Conservation (phyloP, 129 eudicot species). For the Chrysanthemum lavandulifolium region DNA sequence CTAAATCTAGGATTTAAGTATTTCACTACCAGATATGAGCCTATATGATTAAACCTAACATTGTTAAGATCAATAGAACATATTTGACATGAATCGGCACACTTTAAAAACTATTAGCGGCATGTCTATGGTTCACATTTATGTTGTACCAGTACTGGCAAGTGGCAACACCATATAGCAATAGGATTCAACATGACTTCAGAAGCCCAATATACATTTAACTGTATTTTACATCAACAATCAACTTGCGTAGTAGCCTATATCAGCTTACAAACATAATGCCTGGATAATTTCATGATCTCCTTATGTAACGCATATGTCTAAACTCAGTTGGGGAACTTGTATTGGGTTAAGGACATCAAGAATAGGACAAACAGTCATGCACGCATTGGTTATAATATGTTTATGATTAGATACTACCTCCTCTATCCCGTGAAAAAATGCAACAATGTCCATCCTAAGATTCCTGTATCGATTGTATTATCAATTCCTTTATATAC, state of each 20-base stretch:
- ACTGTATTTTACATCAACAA: not conserved
- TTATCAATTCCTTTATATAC: no score
- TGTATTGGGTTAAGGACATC: not conserved
- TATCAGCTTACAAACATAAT: not conserved
- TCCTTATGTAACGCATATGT: conserved; percentile 10
- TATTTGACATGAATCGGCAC: conserved; percentile 9
- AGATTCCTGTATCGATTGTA: not conserved
- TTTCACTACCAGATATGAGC: conserved; percentile 11
- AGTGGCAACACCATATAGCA: not conserved
- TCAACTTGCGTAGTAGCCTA: not conserved
- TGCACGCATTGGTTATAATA: no score
- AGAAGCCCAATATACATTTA: not conserved
- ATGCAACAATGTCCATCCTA: not conserved
- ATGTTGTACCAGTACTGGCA: not conserved
- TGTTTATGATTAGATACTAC: not conserved
- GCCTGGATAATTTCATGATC: conserved; percentile 4
- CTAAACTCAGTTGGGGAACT: not conserved
- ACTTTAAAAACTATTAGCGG: conserved; percentile 14
- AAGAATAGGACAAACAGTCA: not conserved
- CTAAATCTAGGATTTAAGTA: not conserved
- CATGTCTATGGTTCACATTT: conserved; percentile 14
- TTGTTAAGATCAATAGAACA: not conserved
- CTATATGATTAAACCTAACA: conserved; percentile 1
- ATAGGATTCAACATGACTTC: not conserved
- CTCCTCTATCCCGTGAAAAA: not conserved